phyloP scores from a whole-genome alignment of 208 protist genomes.

The Leishmania aethiopica region DNA sequence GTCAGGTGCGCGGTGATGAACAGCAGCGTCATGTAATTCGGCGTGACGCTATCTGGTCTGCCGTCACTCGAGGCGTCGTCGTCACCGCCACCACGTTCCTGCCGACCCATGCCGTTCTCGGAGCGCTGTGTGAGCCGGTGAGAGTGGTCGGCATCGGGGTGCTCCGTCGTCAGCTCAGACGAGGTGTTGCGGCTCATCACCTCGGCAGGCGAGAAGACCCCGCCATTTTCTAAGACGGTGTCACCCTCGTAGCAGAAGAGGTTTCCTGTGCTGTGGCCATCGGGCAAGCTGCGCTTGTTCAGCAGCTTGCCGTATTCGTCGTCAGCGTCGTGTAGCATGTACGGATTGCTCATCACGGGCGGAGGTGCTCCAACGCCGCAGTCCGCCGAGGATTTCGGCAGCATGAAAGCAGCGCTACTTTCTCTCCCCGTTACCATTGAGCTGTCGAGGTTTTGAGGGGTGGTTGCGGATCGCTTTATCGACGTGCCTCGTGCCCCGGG shows the following conservation, averaged over 20 bases:
- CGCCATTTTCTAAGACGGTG: background rate
- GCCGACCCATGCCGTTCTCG: background rate
- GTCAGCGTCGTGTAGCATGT: conserved; percentile 14
- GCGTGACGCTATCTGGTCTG: conserved; percentile 3
- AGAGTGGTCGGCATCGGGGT: background rate
- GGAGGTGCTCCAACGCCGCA: background rate
- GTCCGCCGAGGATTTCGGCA: background rate
- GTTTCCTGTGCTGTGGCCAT: background rate
- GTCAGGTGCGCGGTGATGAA: conserved; percentile 93
- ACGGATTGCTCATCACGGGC: background rate
- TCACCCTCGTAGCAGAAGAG: background rate
- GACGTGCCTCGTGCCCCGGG: background rate
- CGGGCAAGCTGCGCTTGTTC: background rate
- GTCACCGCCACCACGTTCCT: background rate
- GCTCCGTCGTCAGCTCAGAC: conserved; percentile 5
- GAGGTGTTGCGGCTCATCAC: conserved; percentile 16
- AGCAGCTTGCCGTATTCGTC: background rate
- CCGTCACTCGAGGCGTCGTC: background rate
- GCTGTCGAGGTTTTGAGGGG: background rate
- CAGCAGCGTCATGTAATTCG: conserved; percentile 66
- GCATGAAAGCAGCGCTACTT: background rate
- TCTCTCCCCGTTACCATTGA: no score
- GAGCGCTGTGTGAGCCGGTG: background rate
- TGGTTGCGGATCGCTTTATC: no score
- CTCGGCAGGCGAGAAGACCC: conserved; percentile 17